Evolutionary conservation across 305 asterid genomes (phyloP).

Genomic region (Fraxinus dipetala): DNA sequence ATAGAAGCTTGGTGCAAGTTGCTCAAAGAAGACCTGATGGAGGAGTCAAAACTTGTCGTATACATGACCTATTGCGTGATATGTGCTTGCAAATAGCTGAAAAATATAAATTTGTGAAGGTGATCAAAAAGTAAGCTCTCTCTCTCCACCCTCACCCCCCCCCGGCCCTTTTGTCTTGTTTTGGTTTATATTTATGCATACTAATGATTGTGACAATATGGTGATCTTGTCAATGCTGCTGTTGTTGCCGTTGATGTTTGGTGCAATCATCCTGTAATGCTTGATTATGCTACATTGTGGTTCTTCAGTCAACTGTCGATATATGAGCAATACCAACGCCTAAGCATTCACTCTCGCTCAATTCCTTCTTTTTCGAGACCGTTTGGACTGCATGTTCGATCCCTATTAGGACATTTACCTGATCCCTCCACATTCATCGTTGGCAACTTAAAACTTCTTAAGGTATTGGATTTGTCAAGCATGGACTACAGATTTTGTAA

Average conservation of each 20-base stretch:
- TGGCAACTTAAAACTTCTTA: constrained; percentile 11
- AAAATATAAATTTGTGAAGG: constrained; percentile 8
- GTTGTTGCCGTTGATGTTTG: background rate
- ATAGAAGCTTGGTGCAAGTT: constrained; percentile 14
- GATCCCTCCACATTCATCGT: background rate
- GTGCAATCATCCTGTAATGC: background rate
- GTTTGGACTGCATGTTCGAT: background rate
- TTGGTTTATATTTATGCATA: too few species aligned
- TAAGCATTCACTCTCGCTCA: background rate
- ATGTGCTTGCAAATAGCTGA: constrained; percentile 15
- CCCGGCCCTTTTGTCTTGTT: background rate
- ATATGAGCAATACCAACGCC: background rate
- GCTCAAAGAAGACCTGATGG: background rate
- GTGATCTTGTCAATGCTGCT: background rate
- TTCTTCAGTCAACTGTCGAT: background rate
- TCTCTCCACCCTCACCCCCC: fast-evolving
- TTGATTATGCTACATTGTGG: background rate
- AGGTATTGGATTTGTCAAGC: constrained; percentile 15
- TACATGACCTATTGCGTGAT: constrained; percentile 18
- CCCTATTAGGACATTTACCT: background rate
- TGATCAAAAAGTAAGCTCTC: constrained; percentile 8
- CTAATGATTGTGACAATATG: background rate
- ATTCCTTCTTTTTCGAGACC: too few species aligned
- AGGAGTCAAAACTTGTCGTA: constrained; percentile 8
- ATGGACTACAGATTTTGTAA: background rate